These are phyloP conservation scores for Cucurbitaria berberidis DNA, from an alignment of 2,329 filamentous ascomycete genomes.

Conservation along the genomic window DNA sequence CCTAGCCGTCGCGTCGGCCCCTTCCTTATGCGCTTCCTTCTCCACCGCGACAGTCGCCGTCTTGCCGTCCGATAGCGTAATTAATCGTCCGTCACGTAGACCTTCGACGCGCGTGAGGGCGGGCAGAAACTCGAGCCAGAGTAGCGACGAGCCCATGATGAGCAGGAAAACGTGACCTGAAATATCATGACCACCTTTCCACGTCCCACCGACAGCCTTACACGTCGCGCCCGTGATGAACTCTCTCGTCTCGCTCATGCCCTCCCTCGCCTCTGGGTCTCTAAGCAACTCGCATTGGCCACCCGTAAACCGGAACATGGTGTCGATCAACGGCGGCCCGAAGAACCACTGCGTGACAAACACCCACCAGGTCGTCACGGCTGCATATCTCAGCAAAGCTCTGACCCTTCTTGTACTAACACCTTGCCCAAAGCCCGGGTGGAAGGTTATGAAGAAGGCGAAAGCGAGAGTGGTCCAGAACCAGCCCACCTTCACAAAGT, in stretches of 20 bases:
- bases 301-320: constrained; percentile 85
- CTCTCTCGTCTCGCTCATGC: constrained; percentile 53
- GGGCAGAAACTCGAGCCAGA: constrained; percentile 79
- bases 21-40: constrained; percentile 50
- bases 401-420: constrained; percentile 56
- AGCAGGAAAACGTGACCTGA: constrained; percentile 94
- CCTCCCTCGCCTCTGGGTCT: constrained; percentile 56
- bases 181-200: constrained; percentile 95
- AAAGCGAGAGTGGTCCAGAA: constrained; percentile 84
- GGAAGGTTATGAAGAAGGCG: constrained; percentile 69
- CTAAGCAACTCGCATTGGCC: constrained; percentile 74
- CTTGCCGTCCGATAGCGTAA: constrained; percentile 71
- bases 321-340: constrained; percentile 86
- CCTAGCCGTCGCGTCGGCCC: constrained; percentile 49
- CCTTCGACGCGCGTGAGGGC: constrained; percentile 58
- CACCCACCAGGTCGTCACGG: constrained; percentile 81
- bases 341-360: constrained; percentile 97
- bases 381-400: constrained; percentile 70
- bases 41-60: constrained; percentile 56
- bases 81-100: constrained; percentile 66
- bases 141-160: constrained; percentile 79
- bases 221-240: constrained; percentile 79
- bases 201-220: constrained; percentile 79
- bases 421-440: constrained; percentile 63
- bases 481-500: constrained; percentile 97